phyloP scores from a whole-genome alignment of 768 basidiomycete genomes.

The Sarcomyxa edulis region DNA sequence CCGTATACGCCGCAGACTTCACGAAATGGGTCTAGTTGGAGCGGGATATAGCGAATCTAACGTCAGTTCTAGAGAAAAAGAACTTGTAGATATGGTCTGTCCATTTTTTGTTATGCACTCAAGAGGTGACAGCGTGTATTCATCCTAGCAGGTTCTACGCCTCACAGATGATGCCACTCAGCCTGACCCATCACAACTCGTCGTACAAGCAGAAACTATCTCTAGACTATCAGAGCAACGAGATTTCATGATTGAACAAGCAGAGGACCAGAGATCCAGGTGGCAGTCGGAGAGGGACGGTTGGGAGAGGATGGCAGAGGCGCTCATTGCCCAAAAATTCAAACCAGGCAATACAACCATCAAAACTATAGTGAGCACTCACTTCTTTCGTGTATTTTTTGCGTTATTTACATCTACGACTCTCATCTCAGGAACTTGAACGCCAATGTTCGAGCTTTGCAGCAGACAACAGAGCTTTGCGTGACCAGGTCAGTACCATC shows the following conservation, averaged over 20 bases:
- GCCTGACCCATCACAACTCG: conserved; percentile 39
- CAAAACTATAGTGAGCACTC: conserved; percentile 38
- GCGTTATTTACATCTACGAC: conserved; percentile 1
- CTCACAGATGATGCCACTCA: conserved; percentile 31
- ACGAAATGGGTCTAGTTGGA: too few relatives aligned
- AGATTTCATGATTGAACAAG: conserved; percentile 46
- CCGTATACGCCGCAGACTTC: too few relatives aligned
- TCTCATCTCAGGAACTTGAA: conserved; percentile 43
- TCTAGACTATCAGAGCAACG: conserved; percentile 50
- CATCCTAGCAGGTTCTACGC: conserved; percentile 35
- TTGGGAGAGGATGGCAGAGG: conserved; percentile 67
- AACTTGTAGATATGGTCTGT: conserved; percentile 54
- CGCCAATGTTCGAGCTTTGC: conserved; percentile 44
- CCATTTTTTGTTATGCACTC: conserved; percentile 8
- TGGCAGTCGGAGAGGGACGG: conserved; percentile 60
- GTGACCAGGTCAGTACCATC: conserved; percentile 47
- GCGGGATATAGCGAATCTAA: too few relatives aligned
- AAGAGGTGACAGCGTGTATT: conserved; percentile 4
- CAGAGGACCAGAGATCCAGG: conserved; percentile 52
- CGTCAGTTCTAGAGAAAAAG: conserved; percentile 36
- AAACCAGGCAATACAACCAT: conserved; percentile 24
- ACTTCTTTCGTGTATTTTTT: conserved; percentile 5
- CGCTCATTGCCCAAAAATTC: conserved; percentile 47
- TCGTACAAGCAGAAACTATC: conserved; percentile 61
- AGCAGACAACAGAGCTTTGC: conserved; percentile 56